Evolutionary conservation across 805 yeast species (phyloP), one percentile per base, ranked within the genome.

Genomic region (Candida coquimbonensis): DNA sequence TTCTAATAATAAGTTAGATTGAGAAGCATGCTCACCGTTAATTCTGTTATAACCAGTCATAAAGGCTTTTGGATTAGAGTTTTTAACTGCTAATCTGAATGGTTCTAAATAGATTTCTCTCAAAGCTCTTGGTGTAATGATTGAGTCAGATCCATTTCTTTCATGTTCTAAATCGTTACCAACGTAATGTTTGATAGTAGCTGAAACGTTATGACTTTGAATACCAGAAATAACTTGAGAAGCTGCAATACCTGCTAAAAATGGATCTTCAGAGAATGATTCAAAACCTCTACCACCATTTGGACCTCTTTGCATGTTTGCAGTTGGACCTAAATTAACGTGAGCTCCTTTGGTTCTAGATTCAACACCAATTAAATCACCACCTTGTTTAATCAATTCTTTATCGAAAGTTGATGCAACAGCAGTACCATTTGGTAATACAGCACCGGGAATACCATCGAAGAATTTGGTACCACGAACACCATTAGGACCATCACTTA

Each of bases 21-120:
- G 75, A 24, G 79, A 70, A 39, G 64, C 79, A 57, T 80, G 85
- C 12, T 55, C 71, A 35, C 85, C 87, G 53, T 81, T 81, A 54
- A 81, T 70, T 55, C 72, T 77, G 63, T 78, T 81, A 65, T 80
- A 81, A 41, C 80, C 66, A 19, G 83, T 77, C 87, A 81, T 81
- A 48, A 79, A 59, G 4, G 76, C 67, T 46, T 65, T 66, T 26
- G 87, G 87, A 44, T 72, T 59, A 24, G 81, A 44, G 47, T 75
- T 68, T 46, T 74, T 66, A 17, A 77, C 57, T 17, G 84, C 83
- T 38, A 81, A 61, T 61, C 78, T 79, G 65, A 81, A 81, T 1
- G 87, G 85, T 51, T 70, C 71, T 57, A 81, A 65, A 60, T 81
- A 81, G 45, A 81, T 72, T 60, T 81, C 87, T 55, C 87, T 70